Percentiles rank a stretch among this genome's conserved stretches.
Conservation (phyloP, 2,329 filamentous ascomycete species). For the Elsinoe batatas region DNA sequence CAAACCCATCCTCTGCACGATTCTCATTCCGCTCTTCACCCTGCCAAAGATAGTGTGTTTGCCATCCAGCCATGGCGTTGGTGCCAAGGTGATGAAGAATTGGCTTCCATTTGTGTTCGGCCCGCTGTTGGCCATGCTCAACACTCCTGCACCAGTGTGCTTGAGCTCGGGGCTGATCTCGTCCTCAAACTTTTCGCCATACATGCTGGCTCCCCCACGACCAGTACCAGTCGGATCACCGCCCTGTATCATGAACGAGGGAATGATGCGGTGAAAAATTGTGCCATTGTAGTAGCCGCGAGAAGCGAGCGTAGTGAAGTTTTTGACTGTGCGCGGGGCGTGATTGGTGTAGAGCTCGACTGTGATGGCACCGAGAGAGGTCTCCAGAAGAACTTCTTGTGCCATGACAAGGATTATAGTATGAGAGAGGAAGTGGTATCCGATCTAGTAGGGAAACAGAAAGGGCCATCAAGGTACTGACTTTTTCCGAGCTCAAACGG, state of each 20-base stretch:
- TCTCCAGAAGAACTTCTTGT: slow-evolving; percentile 71
- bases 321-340: slow-evolving; percentile 25
- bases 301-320: slow-evolving; percentile 70
- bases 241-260: slow-evolving; percentile 92
- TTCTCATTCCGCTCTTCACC: slow-evolving; percentile 70
- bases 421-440: neutral
- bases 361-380: slow-evolving; percentile 74
- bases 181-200: slow-evolving; percentile 87
- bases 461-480: slow-evolving; percentile 9
- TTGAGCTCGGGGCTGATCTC: slow-evolving; percentile 72
- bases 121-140: slow-evolving; percentile 94
- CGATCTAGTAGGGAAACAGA: neutral
- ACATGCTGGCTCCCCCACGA: slow-evolving; percentile 79
- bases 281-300: slow-evolving; percentile 82
- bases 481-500: slow-evolving; percentile 1
- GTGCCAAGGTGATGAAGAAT: slow-evolving; percentile 91
- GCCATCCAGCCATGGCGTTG: slow-evolving; percentile 91
- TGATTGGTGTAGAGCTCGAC: slow-evolving; percentile 85
- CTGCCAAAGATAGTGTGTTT: slow-evolving; percentile 96
- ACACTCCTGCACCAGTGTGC: slow-evolving; percentile 85
- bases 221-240: slow-evolving; percentile 88
- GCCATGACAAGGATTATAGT: slow-evolving; percentile 45
- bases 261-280: slow-evolving; percentile 89
- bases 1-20: slow-evolving; percentile 80
- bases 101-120: slow-evolving; percentile 90